Evolutionary conservation across 1,284 basidiomycete genomes (phyloP), one percentile per base, ranked within the genome.

Genomic region (Schizophyllum amplum): DNA sequence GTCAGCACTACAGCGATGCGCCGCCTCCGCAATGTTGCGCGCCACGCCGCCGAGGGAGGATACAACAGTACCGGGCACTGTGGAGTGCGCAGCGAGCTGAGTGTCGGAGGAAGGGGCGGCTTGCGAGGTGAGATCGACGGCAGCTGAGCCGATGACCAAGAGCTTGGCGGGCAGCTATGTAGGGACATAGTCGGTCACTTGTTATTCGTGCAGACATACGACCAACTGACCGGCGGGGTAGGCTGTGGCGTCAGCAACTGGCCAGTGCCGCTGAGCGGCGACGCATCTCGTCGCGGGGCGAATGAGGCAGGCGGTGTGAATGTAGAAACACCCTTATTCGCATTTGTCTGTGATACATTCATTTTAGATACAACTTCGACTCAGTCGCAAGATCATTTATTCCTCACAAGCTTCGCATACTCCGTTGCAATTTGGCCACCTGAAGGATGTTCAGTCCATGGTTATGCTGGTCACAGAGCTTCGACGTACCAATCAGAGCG

Each of bases 1-100:
- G 26, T 75, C 71, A 17, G 70, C 66, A 25, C 85, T 69, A 6
- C 87, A 67, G 22, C 87, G 27, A 63, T 90, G 83, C 1, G 93
- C 82, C 0, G 94, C 92, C 67, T 97, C 92, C 1, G 95, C 92
- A 52, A 99, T 84, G 68, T 99, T 99, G 23, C 95, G 83, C 0
- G 83, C 94, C 2, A 99, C 97, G 13, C 97, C 97, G 1, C 97
- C 97, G 0, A 92, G 75, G 0, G 89, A 82, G 24, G 95, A 63
- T 1, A 74, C 73, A 15, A 98, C 82, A 1, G 67, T 73, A 7
- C 96, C 97, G 0, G 94, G 92, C 5, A 81, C 79, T 0, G 97
- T 99, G 0, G 94, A 90, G 54, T 84, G 77, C 21, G 64, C 68
- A 20, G 72, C 71, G 50, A 70, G 65, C 22, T 64, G 60, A 48